Conservation (phyloP, 2,329 filamentous ascomycete genomes). For the Hortaea werneckii region DNA sequence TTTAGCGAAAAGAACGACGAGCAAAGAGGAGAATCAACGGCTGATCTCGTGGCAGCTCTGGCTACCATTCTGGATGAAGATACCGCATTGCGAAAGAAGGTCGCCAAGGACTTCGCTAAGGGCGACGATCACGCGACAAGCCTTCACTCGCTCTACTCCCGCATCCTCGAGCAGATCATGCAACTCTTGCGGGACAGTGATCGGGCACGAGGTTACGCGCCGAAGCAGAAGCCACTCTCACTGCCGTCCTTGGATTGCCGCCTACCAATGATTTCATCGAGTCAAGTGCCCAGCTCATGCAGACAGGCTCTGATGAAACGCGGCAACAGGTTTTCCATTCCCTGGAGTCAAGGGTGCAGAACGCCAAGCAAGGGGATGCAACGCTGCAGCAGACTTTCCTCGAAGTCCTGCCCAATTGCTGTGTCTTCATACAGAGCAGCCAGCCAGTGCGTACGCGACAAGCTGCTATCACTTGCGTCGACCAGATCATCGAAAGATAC, state of each 20-base stretch:
- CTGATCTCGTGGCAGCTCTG: slow-evolving; percentile 30
- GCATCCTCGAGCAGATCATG: slow-evolving; percentile 32
- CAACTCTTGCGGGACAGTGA: slow-evolving; percentile 44
- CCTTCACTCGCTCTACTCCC: slow-evolving; percentile 18
- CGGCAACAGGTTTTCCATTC: slow-evolving; percentile 72
- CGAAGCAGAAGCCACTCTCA: slow-evolving; percentile 56
- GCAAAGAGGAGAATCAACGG: slow-evolving; percentile 26
- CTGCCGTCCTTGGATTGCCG: slow-evolving; percentile 71
- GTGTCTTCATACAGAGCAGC: slow-evolving; percentile 63
- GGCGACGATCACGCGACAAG: slow-evolving; percentile 10
- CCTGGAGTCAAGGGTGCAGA: slow-evolving; percentile 67
- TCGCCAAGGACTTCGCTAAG: slow-evolving; percentile 18
- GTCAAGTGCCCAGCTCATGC: slow-evolving; percentile 71
- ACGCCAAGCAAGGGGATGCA: slow-evolving; percentile 59
- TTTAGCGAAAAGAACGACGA: slow-evolving; percentile 38
- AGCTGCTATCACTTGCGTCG: slow-evolving; percentile 78
- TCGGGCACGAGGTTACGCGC: slow-evolving; percentile 31
- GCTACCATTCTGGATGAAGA: slow-evolving; percentile 24
- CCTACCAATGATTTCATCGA: slow-evolving; percentile 84
- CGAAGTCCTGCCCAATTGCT: slow-evolving; percentile 31
- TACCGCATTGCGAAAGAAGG: slow-evolving; percentile 13
- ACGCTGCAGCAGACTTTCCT: slow-evolving; percentile 61
- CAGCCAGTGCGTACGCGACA: slow-evolving; percentile 67
- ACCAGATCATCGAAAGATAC: slow-evolving; percentile 89
- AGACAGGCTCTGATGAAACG: slow-evolving; percentile 59